Evolutionary conservation across 371 early-diverging fungal genomes (phyloP).

Genomic region (Mortierella sp.): DNA sequence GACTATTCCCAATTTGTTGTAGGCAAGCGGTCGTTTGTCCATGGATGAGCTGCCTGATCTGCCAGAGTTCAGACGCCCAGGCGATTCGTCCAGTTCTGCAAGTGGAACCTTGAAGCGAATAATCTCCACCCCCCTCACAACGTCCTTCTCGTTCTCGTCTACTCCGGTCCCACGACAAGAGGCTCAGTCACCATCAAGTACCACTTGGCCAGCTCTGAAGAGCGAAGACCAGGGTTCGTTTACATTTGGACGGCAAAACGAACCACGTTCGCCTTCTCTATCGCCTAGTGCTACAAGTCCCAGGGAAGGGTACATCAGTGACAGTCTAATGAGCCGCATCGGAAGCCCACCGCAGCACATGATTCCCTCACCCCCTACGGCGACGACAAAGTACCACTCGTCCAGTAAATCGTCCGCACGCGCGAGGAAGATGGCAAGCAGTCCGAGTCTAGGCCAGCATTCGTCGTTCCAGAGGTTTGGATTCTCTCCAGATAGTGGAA

Average conservation of each 20-base stretch:
- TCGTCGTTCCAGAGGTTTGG: constrained; percentile 4
- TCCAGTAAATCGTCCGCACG: not conserved
- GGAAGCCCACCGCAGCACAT: constrained; percentile 33
- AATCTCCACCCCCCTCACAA: constrained; percentile 30
- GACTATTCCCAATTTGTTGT: not conserved
- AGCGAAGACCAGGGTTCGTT: constrained; percentile 18
- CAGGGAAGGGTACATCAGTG: constrained; percentile 22
- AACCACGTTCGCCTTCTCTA: constrained; percentile 19
- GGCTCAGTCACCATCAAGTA: not conserved
- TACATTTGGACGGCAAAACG: not conserved
- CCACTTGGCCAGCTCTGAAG: constrained; percentile 9
- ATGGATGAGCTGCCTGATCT: constrained; percentile 52
- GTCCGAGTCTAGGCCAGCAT: constrained; percentile 26
- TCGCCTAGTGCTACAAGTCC: constrained; percentile 15
- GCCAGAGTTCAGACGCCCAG: constrained; percentile 26
- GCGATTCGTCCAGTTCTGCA: not conserved
- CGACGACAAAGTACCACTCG: not conserved
- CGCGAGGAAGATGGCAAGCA: constrained; percentile 42
- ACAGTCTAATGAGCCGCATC: constrained; percentile 45
- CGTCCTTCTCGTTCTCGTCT: constrained; percentile 14
- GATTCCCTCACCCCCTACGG: constrained; percentile 18
- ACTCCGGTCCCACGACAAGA: too few species aligned
- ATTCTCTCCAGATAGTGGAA: constrained; percentile 8
- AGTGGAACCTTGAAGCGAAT: constrained; percentile 34
- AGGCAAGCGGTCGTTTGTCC: constrained; percentile 48